Conservation (phyloP, 306 rosid species). For the Citrullus colocynthis region DNA sequence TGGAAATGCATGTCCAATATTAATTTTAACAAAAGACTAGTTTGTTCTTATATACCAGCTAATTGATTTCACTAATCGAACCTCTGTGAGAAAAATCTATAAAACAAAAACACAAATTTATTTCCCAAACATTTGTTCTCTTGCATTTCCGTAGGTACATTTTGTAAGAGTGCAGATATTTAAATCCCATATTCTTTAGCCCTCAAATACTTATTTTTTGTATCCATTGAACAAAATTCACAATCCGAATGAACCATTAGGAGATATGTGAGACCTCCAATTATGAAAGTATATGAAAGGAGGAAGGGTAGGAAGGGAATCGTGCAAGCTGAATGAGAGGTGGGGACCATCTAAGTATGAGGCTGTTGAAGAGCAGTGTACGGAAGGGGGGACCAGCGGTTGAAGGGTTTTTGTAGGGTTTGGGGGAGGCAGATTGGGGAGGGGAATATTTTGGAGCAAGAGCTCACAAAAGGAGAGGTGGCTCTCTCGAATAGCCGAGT, state of each 20-base stretch:
- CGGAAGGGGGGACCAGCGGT: too few relatives aligned
- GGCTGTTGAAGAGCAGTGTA: too few relatives aligned
- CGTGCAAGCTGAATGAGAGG: too few relatives aligned
- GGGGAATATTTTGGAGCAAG: too few relatives aligned
- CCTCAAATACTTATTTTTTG: not conserved
- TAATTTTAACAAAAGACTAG: not conserved
- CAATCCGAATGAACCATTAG: not conserved
- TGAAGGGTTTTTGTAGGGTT: too few relatives aligned
- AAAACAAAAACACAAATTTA: not conserved
- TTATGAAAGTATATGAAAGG: too few relatives aligned
- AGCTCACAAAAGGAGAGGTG: too few relatives aligned
- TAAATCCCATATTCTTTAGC: not conserved
- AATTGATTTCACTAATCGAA: not conserved
- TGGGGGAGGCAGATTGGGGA: too few relatives aligned
- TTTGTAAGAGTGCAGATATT: not conserved
- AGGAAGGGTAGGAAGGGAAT: too few relatives aligned
- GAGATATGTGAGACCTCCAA: not conserved
- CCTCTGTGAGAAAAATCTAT: not conserved
- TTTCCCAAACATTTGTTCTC: not conserved
- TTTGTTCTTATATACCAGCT: not conserved
- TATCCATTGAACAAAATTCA: not conserved
- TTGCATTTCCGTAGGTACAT: not conserved
- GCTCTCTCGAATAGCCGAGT: too few relatives aligned
- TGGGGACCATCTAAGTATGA: too few relatives aligned
- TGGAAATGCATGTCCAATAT: not conserved